Conservation (phyloP, 2,329 filamentous ascomycete species). For the Beauveria asiatica region DNA sequence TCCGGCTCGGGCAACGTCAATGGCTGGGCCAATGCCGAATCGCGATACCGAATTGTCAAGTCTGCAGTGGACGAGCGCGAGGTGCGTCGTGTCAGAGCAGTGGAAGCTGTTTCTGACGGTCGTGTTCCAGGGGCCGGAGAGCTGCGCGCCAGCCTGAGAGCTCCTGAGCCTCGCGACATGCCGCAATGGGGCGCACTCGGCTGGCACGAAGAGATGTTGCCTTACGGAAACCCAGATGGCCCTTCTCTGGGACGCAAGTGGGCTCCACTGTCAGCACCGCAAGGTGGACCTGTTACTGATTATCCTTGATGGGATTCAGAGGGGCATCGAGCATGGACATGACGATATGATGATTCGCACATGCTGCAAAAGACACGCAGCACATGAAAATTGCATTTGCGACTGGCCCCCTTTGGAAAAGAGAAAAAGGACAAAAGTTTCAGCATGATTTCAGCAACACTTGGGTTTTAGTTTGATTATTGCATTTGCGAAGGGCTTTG, state of each 20-base stretch:
- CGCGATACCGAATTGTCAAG: constrained; percentile 40
- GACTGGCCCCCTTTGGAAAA: not conserved
- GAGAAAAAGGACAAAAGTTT: constrained; percentile 2
- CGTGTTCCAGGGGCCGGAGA: constrained; percentile 26
- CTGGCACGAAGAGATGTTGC: constrained; percentile 38
- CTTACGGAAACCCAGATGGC: constrained; percentile 31
- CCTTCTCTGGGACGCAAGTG: constrained; percentile 36
- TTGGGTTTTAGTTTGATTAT: constrained; percentile 1
- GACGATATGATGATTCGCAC: not conserved
- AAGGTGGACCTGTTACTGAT: constrained; percentile 18
- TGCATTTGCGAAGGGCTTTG: constrained; percentile 1
- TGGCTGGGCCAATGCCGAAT: constrained; percentile 40
- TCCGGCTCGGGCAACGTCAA: constrained; percentile 39
- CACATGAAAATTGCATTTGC: constrained; percentile 3
- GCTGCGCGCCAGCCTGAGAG: constrained; percentile 29
- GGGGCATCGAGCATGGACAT: constrained; percentile 1
- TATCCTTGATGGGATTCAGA: constrained; percentile 22
- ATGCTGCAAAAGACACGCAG: not conserved
- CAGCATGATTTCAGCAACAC: constrained; percentile 5
- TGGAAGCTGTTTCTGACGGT: constrained; percentile 34
- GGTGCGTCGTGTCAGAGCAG: constrained; percentile 37
- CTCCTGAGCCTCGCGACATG: constrained; percentile 29
- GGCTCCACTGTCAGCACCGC: constrained; percentile 27
- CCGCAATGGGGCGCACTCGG: constrained; percentile 39
- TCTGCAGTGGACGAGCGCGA: constrained; percentile 50